phyloP scores from a whole-genome alignment of 306 rosid species.

The Comarum palustre region DNA sequence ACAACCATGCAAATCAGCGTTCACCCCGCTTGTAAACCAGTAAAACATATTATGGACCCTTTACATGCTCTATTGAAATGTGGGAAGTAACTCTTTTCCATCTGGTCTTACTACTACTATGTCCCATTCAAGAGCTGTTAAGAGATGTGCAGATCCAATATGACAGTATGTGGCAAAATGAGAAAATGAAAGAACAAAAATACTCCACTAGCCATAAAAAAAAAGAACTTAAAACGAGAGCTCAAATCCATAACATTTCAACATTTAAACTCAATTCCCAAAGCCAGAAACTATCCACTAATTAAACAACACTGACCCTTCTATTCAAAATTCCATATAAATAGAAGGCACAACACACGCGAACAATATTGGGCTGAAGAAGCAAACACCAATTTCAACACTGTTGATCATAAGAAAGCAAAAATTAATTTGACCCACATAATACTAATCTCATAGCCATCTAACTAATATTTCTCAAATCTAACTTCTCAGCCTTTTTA shows the following conservation, averaged over 20 bases:
- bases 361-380: background rate
- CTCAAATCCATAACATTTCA: background rate
- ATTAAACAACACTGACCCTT: background rate
- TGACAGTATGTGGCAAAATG: background rate
- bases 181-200: background rate
- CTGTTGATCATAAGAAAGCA: background rate
- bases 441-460: background rate
- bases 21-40: background rate
- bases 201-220: background rate
- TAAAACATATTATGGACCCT: background rate
- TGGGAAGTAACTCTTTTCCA: background rate
- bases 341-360: background rate
- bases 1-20: conserved; percentile 34
- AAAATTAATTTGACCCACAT: background rate
- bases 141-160: background rate
- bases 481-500: background rate
- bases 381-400: background rate
- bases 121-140: background rate
- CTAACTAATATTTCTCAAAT: background rate
- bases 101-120: background rate
- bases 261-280: background rate
- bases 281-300: background rate
- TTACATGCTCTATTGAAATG: background rate
- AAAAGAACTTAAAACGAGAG: background rate
- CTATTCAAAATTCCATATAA: background rate